Base-by-base conservation (phyloP, 768 basidiomycete genomes). In the Dioszegia hungarica region DNA sequence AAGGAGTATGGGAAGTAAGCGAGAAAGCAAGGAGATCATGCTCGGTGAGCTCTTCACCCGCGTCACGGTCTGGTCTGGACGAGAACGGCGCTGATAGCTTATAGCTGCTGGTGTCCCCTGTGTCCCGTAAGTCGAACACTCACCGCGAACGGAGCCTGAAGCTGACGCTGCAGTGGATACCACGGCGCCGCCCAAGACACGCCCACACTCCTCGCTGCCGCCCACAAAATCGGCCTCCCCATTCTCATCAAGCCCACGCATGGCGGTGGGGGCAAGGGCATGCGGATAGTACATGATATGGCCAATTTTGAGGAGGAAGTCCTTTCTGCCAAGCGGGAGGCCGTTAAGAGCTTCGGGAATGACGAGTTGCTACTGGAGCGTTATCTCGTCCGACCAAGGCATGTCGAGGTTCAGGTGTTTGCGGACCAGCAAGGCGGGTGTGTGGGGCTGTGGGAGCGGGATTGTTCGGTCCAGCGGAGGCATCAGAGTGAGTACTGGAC, bases 21-120 rank as follows among this genome's bases (percentile, higher is more conserved):
- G 90, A 88, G 90, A 93, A 80, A 92, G 90, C 36, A 97, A 97
- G 79, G 91, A 89, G 57, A 94, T 94, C 68, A 93, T 94, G 91
- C 81, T 82, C 17, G 80, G 87, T 88, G 77, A 37, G 81, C 61
- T 14, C 1, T 19, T 6, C 14, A 33, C 31, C 31, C 14, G 31
- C 27, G 8, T 49, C 39, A 3, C 15, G 44, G 29, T 14, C 51
- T 33, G 40, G 17, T 29, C 9, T 40, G 33, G 24, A 43, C 45
- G 10, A 11, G 40, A n/a, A 19, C 5, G 5, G 17, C 36, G 52
- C 52, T 55, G 50, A 68, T 66, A 38, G 59, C 37, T 63, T 11
- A 1, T 25, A 88, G 89, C 83, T 63, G 92, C 92, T 55, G 85
- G 86, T 0, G 92, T 97, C 1, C 90, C 91, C 0, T 92, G 90